phyloP scores from a whole-genome alignment of 805 yeast species.

The Blastobotrys parvus region DNA sequence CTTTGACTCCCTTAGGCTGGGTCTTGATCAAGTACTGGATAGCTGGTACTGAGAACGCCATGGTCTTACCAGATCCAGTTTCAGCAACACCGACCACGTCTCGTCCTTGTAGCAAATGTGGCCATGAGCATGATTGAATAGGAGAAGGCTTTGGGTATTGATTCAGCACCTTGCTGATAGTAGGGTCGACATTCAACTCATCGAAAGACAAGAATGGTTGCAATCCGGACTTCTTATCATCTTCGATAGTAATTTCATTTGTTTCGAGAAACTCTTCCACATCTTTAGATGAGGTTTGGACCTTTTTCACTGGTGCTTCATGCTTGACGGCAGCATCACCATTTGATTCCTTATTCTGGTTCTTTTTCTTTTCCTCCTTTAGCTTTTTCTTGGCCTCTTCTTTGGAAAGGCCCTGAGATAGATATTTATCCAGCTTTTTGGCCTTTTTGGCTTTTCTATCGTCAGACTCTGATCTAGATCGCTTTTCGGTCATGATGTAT shows the following conservation, averaged over 20 bases:
- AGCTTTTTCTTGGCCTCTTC: constrained; percentile 23
- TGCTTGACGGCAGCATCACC: constrained; percentile 18
- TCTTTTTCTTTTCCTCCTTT: constrained; percentile 30
- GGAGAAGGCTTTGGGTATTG: constrained; percentile 91
- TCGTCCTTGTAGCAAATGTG: constrained; percentile 63
- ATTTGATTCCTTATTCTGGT: constrained; percentile 33
- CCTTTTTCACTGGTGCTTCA: background rate
- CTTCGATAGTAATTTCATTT: constrained; percentile 77
- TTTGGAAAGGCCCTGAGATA: constrained; percentile 17
- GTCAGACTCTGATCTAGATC: constrained; percentile 1
- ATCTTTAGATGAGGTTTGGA: constrained; percentile 34
- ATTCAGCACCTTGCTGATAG: constrained; percentile 51
- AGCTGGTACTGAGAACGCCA: constrained; percentile 98
- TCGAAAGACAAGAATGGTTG: constrained; percentile 66
- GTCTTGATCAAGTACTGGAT: constrained; percentile 53
- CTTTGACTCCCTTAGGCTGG: constrained; percentile 47
- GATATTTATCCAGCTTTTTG: constrained; percentile 10
- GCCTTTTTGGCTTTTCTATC: constrained; percentile 10
- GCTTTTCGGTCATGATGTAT: background rate
- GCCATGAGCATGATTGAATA: constrained; percentile 93
- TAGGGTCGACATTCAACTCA: constrained; percentile 47
- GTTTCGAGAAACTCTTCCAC: constrained; percentile 53
- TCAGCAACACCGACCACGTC: constrained; percentile 98
- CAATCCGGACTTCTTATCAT: constrained; percentile 42
- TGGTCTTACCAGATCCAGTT: constrained; percentile 96